Evolutionary conservation across 2,329 filamentous ascomycete species (phyloP).

Genomic region (Exophiala mesophila): DNA sequence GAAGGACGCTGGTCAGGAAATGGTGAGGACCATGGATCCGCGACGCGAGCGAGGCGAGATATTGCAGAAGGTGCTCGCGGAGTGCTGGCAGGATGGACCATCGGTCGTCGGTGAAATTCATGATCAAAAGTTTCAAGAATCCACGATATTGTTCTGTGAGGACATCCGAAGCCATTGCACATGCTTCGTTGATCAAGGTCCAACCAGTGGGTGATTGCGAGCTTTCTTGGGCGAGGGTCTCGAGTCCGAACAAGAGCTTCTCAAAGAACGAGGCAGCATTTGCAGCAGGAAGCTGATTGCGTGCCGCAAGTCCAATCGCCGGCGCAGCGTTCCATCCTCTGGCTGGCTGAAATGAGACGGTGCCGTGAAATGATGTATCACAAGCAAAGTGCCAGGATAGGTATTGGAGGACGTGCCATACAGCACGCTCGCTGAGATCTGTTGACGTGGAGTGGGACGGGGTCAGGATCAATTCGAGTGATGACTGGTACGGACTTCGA

Average conservation of each 20-base stretch:
- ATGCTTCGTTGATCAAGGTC: not conserved
- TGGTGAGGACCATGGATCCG: not conserved
- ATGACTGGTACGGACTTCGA: not conserved
- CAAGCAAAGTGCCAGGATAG: not conserved
- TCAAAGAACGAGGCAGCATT: not conserved
- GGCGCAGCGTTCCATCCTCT: not conserved
- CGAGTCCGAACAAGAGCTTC: not conserved
- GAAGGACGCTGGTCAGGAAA: not conserved
- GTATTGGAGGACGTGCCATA: slow-evolving; percentile 2
- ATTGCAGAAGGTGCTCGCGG: not conserved
- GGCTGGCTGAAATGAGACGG: not conserved
- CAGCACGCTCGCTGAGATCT: not conserved
- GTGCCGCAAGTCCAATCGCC: not conserved
- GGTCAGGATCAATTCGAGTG: not conserved
- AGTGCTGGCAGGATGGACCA: not conserved
- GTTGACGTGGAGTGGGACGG: not conserved
- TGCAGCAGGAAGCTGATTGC: not conserved
- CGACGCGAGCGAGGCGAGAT: not conserved
- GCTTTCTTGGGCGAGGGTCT: not conserved
- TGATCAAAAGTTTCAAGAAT: not conserved
- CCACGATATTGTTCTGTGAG: not conserved
- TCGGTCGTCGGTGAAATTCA: slow-evolving; percentile 2
- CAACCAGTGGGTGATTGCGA: not conserved
- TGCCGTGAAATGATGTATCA: not conserved
- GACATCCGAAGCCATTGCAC: not conserved